Base-by-base conservation (phyloP, 257 asterid species). In the Solanum piurae region DNA sequence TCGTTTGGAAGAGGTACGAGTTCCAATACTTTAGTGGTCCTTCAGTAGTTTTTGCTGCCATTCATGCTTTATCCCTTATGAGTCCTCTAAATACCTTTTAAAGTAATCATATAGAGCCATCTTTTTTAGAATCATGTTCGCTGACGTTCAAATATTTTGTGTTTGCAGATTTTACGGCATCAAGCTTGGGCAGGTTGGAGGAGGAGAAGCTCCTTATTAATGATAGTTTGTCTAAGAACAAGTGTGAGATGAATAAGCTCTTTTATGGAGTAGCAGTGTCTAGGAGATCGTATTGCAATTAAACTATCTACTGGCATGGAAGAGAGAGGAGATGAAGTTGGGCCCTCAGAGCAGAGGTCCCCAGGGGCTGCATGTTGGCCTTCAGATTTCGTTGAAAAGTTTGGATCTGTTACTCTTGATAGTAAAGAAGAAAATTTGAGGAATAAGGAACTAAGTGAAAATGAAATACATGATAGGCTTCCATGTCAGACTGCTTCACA, bases 361-460 rank as follows among this genome's bases (percentile, higher is more conserved):
- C 87, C 92, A 60, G 90, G 90, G 91, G 89, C 93, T 88, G 83
- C 92, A 64, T 93, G 98, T 96, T 93, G 98, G 96, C 91, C 96
- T 72, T 89, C 94, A 79, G 96, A 96, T 89, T 93, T 94, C 85
- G 91, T 92, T 73, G 95, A 93, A 84, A 93, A 90, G 64, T 91
- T 95, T 90, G 98, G 95, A 92, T 95, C 99, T 86, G 90, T 95
- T 90, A 93, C 98, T 85, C 87, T 96, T 91, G 94, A 90, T 60
- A 87, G 95, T 31, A 91, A 89, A 86, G 93, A 91, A 86, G 94
- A 92, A 58, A 87, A 58, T 86, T 20, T 62, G 46, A 93, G 91
- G 91, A 87, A 88, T 77, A 92, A 92, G 87, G 94, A 91, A 88
- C 86, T 90, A 42, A 87, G 38, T 58, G 88, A 87, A 86, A 91